Conservation (phyloP, 306 rosid genomes). For the Coriaria nepalensis region DNA sequence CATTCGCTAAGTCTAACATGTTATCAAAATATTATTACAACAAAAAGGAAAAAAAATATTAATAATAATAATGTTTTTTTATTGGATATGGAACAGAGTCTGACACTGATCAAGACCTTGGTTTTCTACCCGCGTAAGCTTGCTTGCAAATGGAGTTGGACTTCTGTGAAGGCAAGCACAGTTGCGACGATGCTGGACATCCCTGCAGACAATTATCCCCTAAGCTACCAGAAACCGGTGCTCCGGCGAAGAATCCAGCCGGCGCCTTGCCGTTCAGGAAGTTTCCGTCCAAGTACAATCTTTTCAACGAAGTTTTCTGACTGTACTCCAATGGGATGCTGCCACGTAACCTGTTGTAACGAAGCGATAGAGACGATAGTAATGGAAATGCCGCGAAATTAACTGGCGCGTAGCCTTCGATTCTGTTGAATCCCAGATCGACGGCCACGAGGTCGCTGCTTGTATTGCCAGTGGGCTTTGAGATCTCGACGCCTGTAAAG, state of each 20-base stretch:
- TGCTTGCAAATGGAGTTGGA: conserved; percentile 50
- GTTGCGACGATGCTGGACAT: conserved; percentile 53
- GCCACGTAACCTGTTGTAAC: conserved; percentile 68
- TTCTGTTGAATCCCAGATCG: conserved; percentile 61
- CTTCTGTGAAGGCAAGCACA: conserved; percentile 76
- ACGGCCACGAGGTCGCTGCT: conserved; percentile 56
- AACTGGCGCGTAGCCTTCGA: conserved; percentile 54
- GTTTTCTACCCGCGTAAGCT: conserved; percentile 44
- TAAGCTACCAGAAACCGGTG: conserved; percentile 55
- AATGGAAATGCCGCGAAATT: conserved; percentile 40
- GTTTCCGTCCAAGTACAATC: conserved; percentile 70
- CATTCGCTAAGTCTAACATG: no score
- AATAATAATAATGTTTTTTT: not conserved
- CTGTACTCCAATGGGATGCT: conserved; percentile 53
- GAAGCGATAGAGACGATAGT: conserved; percentile 53
- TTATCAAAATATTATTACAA: no score
- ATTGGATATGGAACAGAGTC: no score
- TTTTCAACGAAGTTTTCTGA: conserved; percentile 29
- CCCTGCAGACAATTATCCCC: conserved; percentile 70
- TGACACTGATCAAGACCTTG: conserved; percentile 28
- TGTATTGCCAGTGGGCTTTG: conserved; percentile 10
- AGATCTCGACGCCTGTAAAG: conserved; percentile 42
- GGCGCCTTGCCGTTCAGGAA: conserved; percentile 70
- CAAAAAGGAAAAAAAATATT: not conserved
- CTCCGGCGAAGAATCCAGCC: conserved; percentile 29